Percentiles rank a stretch among this genome's conserved stretches.
These are phyloP conservation scores for Physcomitrellopsis africana DNA, from an alignment of 225 moss, liverwort and hornwort species.

Conservation along the genomic window DNA sequence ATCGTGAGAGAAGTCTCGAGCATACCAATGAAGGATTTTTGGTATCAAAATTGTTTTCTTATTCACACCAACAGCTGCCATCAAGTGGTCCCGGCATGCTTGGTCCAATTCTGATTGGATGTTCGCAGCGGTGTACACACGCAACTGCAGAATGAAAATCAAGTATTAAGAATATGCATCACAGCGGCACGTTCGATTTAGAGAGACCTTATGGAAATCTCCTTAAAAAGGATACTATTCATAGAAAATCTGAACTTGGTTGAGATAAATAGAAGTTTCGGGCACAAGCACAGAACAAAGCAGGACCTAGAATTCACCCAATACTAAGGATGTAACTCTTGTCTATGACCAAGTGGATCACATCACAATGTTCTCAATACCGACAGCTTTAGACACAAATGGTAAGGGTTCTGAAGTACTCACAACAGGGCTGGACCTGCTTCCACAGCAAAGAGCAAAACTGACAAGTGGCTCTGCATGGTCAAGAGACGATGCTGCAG, in stretches of 20 bases:
- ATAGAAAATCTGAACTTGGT: no score
- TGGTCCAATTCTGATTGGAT: conserved; percentile 51
- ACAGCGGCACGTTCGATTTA: no score
- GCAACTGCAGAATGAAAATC: conserved; percentile 42
- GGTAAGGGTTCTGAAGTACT: neutral
- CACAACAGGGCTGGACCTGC: conserved; percentile 72
- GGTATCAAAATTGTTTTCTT: conserved; percentile 55
- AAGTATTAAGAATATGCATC: neutral
- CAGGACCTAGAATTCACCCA: no score
- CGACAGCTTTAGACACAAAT: neutral
- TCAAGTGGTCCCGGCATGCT: conserved; percentile 61
- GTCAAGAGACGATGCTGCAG: conserved; percentile 57
- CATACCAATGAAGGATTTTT: conserved; percentile 80
- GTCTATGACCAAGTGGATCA: neutral
- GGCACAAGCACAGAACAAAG: neutral
- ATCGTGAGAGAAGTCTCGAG: conserved; percentile 70
- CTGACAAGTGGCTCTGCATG: conserved; percentile 78
- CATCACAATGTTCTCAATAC: neutral
- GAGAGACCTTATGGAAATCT: no score
- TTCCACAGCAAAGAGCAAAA: conserved; percentile 79
- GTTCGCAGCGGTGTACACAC: conserved; percentile 53
- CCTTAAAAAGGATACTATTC: no score
- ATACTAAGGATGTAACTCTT: no score
- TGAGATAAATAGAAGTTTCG: no score
- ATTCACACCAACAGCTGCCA: conserved; percentile 65